phyloP scores from a whole-genome alignment of 331 rosid genomes.

The Rhamnella rubrinervis region DNA sequence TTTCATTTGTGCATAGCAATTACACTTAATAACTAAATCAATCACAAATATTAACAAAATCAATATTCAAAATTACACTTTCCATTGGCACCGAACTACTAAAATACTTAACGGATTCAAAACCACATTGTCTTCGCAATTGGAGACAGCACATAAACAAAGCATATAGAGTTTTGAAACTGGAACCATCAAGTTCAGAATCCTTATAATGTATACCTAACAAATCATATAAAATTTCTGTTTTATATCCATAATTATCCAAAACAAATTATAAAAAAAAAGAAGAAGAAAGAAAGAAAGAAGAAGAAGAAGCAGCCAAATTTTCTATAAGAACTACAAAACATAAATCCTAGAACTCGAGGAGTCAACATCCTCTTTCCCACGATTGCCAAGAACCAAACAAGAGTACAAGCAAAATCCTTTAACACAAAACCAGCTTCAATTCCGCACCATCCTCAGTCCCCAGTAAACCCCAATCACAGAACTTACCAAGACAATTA shows the following conservation, averaged over 20 bases:
- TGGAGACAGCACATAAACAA: slow-evolving; percentile 1
- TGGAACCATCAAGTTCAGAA: slow-evolving; percentile 2
- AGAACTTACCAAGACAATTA: slow-evolving; percentile 5
- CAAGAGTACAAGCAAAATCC: slow-evolving; percentile 1
- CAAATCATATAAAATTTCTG: background rate
- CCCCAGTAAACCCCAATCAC: background rate
- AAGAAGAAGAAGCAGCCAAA: background rate
- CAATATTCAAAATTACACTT: background rate
- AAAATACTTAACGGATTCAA: background rate
- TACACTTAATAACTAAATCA: no score
- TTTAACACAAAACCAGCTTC: background rate
- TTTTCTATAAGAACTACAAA: background rate
- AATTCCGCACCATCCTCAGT: slow-evolving; percentile 8
- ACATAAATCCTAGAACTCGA: background rate
- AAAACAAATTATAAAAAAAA: background rate
- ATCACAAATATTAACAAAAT: no score
- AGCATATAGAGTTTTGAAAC: background rate
- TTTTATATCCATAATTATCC: background rate
- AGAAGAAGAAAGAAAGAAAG: no score
- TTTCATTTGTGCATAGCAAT: no score
- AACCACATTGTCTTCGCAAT: slow-evolving; percentile 16
- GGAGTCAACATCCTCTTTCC: background rate
- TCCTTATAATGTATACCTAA: background rate
- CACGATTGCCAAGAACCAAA: background rate
- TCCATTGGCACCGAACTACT: background rate